Evolutionary conservation across 2,329 filamentous ascomycete genomes (phyloP), one percentile per base, ranked within the genome.

Genomic region (Nothopassalora personata): DNA sequence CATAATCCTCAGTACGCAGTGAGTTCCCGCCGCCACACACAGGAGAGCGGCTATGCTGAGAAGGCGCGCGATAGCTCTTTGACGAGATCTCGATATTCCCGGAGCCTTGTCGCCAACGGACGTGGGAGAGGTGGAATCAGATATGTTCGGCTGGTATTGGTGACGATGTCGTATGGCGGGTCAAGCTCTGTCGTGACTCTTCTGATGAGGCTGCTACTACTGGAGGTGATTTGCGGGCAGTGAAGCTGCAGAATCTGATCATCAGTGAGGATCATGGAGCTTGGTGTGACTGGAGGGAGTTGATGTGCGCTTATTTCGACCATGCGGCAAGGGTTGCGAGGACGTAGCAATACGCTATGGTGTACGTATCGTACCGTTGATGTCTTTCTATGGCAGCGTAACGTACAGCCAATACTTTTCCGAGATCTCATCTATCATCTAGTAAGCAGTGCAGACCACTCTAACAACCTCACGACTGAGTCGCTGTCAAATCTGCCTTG

Each of bases 241-340:
- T 66, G 33, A 50, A 47, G 28, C 49, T 68, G 61, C 63, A 58
- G 9, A 64, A 60, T 13, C 36, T 63, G 9, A 54, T 66, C 0
- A 45, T 66, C 8, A 60, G 57, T 13, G 56, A 57, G 15, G 57
- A 59, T 9, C 55, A 58, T 46, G 66, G 64, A 11, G 54, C 63
- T 9, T 65, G 56, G 39, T 63, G 60, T 48, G 66, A 68, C 46
- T 69, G 67, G 66, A 62, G 56, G 33, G 64, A 68, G 48, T 34
- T 69, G 57, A 50, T 69, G 34, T 47, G 60, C 31, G 65, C 56
- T 3, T 69, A 67, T 53, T 63, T 64, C 27, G 43, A 19, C 27
- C 27, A 34, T 8, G 15, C 13, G 28, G 50, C 39, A 10, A 33
- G 30, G 15, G 30, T 9, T n/a, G n/a, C 49, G 28, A 34, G 9